A percentile compares a stretch with the other conserved stretches of the same genome.
phyloP scores from a whole-genome alignment of 352 stramenopile genomes.

The Albugo laibachii region DNA sequence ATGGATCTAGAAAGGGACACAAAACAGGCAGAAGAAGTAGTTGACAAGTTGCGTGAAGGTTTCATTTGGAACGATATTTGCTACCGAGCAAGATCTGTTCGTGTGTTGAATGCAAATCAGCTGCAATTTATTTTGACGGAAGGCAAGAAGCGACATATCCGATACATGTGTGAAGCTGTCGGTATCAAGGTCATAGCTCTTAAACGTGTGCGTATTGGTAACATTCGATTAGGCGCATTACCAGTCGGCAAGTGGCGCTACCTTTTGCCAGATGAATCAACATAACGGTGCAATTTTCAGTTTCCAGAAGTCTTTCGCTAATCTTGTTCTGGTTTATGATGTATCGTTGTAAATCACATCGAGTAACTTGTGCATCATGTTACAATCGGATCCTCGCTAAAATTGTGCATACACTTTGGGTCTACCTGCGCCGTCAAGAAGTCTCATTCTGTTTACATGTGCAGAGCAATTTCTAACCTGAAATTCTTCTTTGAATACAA shows the following conservation, averaged over 20 bases:
- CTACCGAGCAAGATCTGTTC: conserved; percentile 56
- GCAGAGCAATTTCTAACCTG: conserved; percentile 16
- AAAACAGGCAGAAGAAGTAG: conserved; percentile 12
- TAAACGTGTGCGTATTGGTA: conserved; percentile 81
- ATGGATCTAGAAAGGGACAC: conserved; percentile 18
- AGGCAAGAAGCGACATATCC: conserved; percentile 91
- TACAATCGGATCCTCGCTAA: no score
- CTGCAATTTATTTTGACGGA: conserved; percentile 83
- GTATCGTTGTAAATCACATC: no score
- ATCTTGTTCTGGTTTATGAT: no score
- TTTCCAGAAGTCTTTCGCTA: neutral
- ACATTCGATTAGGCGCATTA: conserved; percentile 59
- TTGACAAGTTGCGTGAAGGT: conserved; percentile 24
- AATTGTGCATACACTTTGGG: no score
- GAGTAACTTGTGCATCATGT: no score
- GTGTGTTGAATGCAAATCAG: conserved; percentile 64
- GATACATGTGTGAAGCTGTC: conserved; percentile 87
- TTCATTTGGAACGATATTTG: conserved; percentile 33
- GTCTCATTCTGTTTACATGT: no score
- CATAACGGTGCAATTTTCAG: conserved; percentile 11
- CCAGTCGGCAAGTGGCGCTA: conserved; percentile 65
- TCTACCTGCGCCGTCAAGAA: no score
- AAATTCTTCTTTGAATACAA: conserved; percentile 28
- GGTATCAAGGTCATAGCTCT: conserved; percentile 79
- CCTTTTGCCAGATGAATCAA: conserved; percentile 36